Evolutionary conservation across 1,284 basidiomycete species (phyloP).

Genomic region (Ustilago sp.): DNA sequence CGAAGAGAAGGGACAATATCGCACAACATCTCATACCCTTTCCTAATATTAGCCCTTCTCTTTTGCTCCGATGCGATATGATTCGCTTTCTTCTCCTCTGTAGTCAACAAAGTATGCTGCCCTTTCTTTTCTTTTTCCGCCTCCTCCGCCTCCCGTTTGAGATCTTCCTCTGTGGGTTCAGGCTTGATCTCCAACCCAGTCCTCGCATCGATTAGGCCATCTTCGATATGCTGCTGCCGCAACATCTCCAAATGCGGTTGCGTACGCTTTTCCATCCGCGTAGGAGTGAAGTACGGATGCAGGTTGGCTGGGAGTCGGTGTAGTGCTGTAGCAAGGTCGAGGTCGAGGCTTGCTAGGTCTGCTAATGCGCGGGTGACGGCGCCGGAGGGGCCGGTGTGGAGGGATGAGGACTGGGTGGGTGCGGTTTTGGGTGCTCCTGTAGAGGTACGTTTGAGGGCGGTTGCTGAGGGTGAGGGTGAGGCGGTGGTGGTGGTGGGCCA

Average conservation of each 20-base stretch:
- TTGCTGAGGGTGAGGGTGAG: slow-evolving; percentile 20
- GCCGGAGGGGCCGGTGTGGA: slow-evolving; percentile 32
- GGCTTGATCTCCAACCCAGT: slow-evolving; percentile 45
- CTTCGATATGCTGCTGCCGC: slow-evolving; percentile 37
- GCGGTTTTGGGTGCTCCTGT: slow-evolving; percentile 36
- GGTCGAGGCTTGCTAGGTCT: slow-evolving; percentile 38
- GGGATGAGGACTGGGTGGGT: slow-evolving; percentile 15
- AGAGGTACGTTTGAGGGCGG: slow-evolving; percentile 27
- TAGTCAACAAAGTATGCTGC: slow-evolving; percentile 77
- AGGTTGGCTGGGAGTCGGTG: slow-evolving; percentile 23
- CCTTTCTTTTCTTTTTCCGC: slow-evolving; percentile 45
- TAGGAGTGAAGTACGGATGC: slow-evolving; percentile 23
- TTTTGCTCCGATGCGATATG: slow-evolving; percentile 94
- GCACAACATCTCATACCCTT: slow-evolving; percentile 86
- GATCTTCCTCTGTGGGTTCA: slow-evolving; percentile 30
- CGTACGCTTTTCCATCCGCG: slow-evolving; percentile 42
- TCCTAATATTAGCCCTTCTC: slow-evolving; percentile 85
- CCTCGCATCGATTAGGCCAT: slow-evolving; percentile 35
- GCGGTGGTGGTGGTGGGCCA: neutral
- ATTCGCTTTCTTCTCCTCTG: slow-evolving; percentile 89
- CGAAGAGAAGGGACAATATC: slow-evolving; percentile 80
- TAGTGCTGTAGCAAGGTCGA: slow-evolving; percentile 32
- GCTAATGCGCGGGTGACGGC: slow-evolving; percentile 30
- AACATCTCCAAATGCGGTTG: slow-evolving; percentile 56
- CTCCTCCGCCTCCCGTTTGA: slow-evolving; percentile 35